phyloP scores from a whole-genome alignment of 176 grass and related monocot species.

The Miscanthus lutarioriparius region DNA sequence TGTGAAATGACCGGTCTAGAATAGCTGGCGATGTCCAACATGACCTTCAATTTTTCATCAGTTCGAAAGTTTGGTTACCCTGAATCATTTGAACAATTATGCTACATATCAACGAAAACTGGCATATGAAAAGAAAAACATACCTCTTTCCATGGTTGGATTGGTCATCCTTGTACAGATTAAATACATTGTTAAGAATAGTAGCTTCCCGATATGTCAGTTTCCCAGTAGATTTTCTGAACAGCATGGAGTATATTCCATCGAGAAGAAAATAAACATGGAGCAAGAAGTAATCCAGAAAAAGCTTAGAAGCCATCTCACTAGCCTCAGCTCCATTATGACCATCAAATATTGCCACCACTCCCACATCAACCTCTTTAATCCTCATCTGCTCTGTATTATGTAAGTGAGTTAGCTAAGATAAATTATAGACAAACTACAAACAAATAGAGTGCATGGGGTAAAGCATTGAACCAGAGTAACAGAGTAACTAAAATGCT shows the following conservation, averaged over 20 bases:
- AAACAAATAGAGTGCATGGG: conserved; percentile 12
- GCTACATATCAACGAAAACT: not conserved
- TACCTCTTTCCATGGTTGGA: conserved; percentile 35
- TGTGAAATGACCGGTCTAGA: conserved; percentile 70
- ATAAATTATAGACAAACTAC: not conserved
- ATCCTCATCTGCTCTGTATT: conserved; percentile 65
- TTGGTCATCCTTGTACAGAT: conserved; percentile 35
- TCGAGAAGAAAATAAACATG: conserved; percentile 97
- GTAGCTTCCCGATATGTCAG: conserved; percentile 55
- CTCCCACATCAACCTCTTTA: conserved; percentile 80
- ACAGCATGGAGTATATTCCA: conserved; percentile 69
- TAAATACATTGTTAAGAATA: conserved; percentile 48
- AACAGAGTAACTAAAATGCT: conserved; percentile 15
- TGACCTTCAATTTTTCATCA: conserved; percentile 51
- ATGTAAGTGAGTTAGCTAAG: conserved; percentile 13
- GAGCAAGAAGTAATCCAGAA: conserved; percentile 89
- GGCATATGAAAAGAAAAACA: conserved; percentile 13
- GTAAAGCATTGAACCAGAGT: conserved; percentile 2
- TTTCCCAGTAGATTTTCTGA: conserved; percentile 67
- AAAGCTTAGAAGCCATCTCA: conserved; percentile 86
- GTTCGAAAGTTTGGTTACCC: not conserved
- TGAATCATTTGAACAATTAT: conserved; percentile 9
- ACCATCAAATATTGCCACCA: conserved; percentile 93
- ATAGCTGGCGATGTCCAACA: conserved; percentile 53
- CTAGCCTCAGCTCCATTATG: conserved; percentile 93